Base-by-base conservation (phyloP, 345 rosid genomes). In the Physaria fendleri region DNA sequence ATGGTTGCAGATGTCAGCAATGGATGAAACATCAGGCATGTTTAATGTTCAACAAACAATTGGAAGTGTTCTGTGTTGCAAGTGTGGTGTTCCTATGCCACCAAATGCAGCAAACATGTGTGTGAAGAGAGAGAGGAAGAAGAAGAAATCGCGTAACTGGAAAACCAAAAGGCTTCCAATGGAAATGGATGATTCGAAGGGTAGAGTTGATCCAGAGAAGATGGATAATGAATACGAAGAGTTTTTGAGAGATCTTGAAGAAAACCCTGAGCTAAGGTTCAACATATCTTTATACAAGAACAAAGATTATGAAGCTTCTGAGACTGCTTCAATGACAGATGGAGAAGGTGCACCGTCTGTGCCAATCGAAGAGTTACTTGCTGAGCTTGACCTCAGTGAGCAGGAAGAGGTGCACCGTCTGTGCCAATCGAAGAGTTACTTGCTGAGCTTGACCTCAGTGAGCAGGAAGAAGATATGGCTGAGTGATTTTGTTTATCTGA, bases 201-300 rank as follows among this genome's bases (percentile, higher is more conserved):
- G 74, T 18, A 79, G 79, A 42, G 27, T 15, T 43, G 75, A 81
- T 27, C 63, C 66, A 39, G 78, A 78, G 44, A 81, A 72, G 69
- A 41, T 20, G 59, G 62, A 64, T 13, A 33, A 76, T 0, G 80
- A 80, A 51, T 80, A 83, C 42, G 84, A 79, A 42, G 64, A 76
- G 63, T 81, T 81, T 77, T 64, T 71, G 79, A 79, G 78, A 24
- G 86, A 81, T 40, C 50, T 81, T 58, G 82, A 79, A 24, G 84
- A 84, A 64, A 77, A 81, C 68, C 79, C 81, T 25, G 82, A 81
- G 9, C 43, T 79, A 56, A 77, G 81, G 77, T 71, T 71, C 11
- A 71, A 82, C 47, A 38, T 82, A 20, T 77, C 84, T 0, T 22
- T 80, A 34, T 85, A 80, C 67, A 78, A 59, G 39, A 52, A 80